Evolutionary conservation across 73 alveolate genomes (phyloP).

Genomic region (Tetrahymena elliotti): DNA sequence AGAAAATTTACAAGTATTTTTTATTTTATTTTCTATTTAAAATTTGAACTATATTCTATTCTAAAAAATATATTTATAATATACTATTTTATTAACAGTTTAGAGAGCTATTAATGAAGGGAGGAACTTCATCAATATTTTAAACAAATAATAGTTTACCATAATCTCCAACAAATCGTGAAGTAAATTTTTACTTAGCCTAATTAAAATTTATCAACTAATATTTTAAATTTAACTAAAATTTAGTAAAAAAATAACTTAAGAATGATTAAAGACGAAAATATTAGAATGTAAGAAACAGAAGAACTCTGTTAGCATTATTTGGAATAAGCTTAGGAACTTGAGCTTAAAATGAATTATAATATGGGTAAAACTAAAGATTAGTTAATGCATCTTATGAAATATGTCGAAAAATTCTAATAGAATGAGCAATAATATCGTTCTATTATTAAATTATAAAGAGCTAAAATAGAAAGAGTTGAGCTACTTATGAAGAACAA

Average conservation of each 20-base stretch:
- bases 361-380: conserved; percentile 22
- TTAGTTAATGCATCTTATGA: conserved; percentile 16
- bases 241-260: conserved; percentile 1
- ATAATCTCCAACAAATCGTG: conserved; percentile 3
- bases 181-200: neutral
- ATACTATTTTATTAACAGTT: neutral
- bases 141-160: neutral
- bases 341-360: conserved; percentile 27
- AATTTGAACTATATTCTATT: too few relatives aligned
- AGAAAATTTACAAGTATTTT: neutral
- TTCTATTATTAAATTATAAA: conserved; percentile 15
- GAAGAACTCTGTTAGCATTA: conserved; percentile 21
- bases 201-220: neutral
- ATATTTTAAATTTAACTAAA: neutral
- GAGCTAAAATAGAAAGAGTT: conserved; percentile 24
- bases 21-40: too few relatives aligned
- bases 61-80: neutral
- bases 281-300: conserved; percentile 20
- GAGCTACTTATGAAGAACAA: neutral
- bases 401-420: neutral
- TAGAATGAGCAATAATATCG: conserved; percentile 5
- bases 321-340: conserved; percentile 36
- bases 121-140: neutral
- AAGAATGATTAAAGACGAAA: conserved; percentile 23
- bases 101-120: neutral